Evolutionary conservation across 1,284 basidiomycete species (phyloP).

Genomic region (Retiboletus flavoniger): DNA sequence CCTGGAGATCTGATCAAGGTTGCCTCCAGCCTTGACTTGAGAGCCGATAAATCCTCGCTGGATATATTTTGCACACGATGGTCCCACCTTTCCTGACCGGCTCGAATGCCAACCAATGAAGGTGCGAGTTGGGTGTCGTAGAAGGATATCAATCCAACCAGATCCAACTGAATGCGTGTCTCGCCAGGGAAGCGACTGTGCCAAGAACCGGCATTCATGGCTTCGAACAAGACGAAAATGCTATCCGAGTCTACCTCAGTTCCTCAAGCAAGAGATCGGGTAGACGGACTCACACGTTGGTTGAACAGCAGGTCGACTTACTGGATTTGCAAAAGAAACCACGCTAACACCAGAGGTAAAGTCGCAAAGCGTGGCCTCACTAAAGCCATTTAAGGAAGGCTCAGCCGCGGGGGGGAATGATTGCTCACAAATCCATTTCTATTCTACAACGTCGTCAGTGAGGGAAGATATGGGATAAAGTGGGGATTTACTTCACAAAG

Average conservation of each 20-base stretch:
- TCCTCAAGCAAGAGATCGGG: not conserved
- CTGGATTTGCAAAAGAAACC: slow-evolving; percentile 34
- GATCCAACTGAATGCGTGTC: slow-evolving; percentile 36
- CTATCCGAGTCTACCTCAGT: not conserved
- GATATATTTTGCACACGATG: slow-evolving; percentile 36
- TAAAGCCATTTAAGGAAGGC: slow-evolving; percentile 19
- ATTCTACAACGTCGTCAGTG: slow-evolving; percentile 34
- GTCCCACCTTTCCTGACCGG: slow-evolving; percentile 27
- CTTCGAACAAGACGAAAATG: slow-evolving; percentile 10
- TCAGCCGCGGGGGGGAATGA: not conserved
- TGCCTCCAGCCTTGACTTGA: slow-evolving; percentile 24
- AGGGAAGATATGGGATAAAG: not conserved
- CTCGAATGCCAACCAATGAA: slow-evolving; percentile 30
- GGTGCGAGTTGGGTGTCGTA: slow-evolving; percentile 36
- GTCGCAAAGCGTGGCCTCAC: slow-evolving; percentile 54
- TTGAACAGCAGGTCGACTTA: not conserved
- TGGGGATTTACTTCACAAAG: slow-evolving; percentile 36
- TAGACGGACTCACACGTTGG: not conserved
- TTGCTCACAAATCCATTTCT: slow-evolving; percentile 49
- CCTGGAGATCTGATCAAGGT: slow-evolving; percentile 17
- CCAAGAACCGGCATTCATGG: slow-evolving; percentile 33
- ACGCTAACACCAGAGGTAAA: slow-evolving; percentile 42
- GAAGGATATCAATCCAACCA: slow-evolving; percentile 33
- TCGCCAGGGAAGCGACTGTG: slow-evolving; percentile 39
- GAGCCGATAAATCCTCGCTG: slow-evolving; percentile 16